Evolutionary conservation across 352 stramenopile genomes (phyloP).

Genomic region (Phytophthora fragariaefolia): DNA sequence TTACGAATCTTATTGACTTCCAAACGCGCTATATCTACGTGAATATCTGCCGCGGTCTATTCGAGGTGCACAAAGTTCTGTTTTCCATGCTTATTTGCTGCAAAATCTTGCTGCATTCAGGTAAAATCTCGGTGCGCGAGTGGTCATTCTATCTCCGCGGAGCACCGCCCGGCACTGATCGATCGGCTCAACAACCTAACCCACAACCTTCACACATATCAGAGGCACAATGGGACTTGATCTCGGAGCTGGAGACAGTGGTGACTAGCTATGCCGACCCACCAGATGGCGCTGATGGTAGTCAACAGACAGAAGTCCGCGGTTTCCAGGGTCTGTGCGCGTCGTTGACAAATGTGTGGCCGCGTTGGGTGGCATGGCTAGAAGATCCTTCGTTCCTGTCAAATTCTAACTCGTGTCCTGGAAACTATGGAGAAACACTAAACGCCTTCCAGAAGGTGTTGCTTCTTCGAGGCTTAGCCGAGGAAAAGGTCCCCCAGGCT

Average conservation of each 20-base stretch:
- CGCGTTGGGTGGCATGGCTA: conserved; percentile 69
- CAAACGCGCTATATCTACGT: conserved; percentile 93
- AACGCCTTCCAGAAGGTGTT: conserved; percentile 81
- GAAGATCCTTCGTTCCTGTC: conserved; percentile 52
- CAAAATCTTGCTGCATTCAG: conserved; percentile 91
- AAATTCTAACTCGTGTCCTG: conserved; percentile 45
- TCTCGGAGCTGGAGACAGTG: conserved; percentile 78
- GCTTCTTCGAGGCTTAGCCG: conserved; percentile 77
- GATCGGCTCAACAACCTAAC: conserved; percentile 44
- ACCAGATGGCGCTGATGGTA: conserved; percentile 1
- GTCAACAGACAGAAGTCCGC: conserved; percentile 25
- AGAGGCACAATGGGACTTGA: conserved; percentile 82
- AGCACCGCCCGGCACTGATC: conserved; percentile 33
- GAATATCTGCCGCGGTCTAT: conserved; percentile 95
- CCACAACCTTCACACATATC: conserved; percentile 74
- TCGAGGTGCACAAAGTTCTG: conserved; percentile 94
- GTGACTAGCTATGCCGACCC: conserved; percentile 36
- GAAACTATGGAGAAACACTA: conserved; percentile 45
- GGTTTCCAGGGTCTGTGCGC: conserved; percentile 71
- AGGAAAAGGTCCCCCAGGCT: conserved; percentile 91
- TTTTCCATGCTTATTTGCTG: conserved; percentile 96
- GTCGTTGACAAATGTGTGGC: conserved; percentile 67
- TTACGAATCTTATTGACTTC: conserved; percentile 89
- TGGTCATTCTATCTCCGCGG: conserved; percentile 93
- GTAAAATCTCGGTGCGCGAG: conserved; percentile 73